Evolutionary conservation across 768 basidiomycete species (phyloP), one percentile per base, ranked within the genome.

Genomic region (Galerina marginata): DNA sequence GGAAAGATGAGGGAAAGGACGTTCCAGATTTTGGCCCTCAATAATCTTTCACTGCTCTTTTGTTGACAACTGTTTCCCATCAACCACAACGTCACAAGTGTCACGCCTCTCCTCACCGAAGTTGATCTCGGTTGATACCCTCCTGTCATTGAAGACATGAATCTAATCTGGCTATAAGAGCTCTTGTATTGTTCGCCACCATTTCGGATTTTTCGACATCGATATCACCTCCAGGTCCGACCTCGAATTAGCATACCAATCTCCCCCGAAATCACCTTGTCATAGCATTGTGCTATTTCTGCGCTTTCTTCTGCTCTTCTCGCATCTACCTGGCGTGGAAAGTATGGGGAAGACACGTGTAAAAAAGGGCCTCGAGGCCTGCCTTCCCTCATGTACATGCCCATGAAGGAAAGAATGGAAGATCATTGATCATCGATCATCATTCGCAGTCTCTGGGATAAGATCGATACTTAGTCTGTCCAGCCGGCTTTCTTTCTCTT

Each of bases 11-110:
- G 63, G 65, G 69, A 64, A 53, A 63, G 55, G 63, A 66, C 47
- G 56, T 66, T 60, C 61, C 57, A 53, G 60, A 60, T 61, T 53
- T 52, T 52, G 52, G 14, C 38, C 50, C 43, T 56, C 70, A 67
- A 74, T 72, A 72, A 74, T 75, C 71, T 71, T 65, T 66, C 50
- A 40, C 60, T 58, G 47, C 20, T 62, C 68, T 71, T 33, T 72
- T 76, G 72, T 76, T 67, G 69, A 70, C 62, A 47, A 56, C 52
- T 73, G 61, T 72, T 71, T 65, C 62, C 61, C 66, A 65, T 63
- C 68, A 67, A 62, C 60, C 9, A 46, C 38, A 56, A 42, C 46
- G 65, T 67, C 62, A 68, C 69, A 38, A 1, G 40, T 25, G 45
- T 58, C 58, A 58, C 51, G 20, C 39, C 29, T 53, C 38, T 52